phyloP scores from a whole-genome alignment of 2,329 filamentous ascomycete species.

The Pestalotiopsis fici region DNA sequence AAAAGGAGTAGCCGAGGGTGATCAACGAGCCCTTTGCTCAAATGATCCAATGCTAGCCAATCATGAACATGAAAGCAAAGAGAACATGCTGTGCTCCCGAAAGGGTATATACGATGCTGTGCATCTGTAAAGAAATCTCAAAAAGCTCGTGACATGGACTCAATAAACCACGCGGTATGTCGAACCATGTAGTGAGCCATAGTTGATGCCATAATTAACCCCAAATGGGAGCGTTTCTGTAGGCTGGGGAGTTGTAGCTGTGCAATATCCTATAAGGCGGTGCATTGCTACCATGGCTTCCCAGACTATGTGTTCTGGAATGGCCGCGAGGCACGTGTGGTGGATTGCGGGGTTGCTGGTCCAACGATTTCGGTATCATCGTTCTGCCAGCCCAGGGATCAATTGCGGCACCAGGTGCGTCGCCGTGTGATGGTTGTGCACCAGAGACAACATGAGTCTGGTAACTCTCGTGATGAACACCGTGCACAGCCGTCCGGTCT shows the following conservation, averaged over 20 bases:
- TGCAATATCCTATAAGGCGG: conserved; percentile 54
- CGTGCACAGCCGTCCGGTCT: background rate
- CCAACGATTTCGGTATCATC: conserved; percentile 27
- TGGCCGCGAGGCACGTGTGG: conserved; percentile 37
- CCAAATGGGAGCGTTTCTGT: conserved; percentile 57
- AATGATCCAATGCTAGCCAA: background rate
- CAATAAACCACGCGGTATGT: background rate
- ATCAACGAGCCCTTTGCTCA: background rate
- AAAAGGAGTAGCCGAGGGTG: background rate
- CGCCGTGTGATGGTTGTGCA: conserved; percentile 2
- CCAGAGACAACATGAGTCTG: conserved; percentile 25
- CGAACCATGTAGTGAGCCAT: background rate
- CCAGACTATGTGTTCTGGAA: conserved; percentile 37
- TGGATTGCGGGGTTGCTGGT: conserved; percentile 31
- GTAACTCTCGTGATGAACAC: conserved; percentile 8
- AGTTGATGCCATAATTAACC: conserved; percentile 30
- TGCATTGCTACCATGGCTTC: conserved; percentile 27
- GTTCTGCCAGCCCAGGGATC: too few relatives aligned
- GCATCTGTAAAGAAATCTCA: background rate
- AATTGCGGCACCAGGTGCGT: conserved; percentile 25
- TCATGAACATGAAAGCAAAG: background rate
- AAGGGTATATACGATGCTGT: background rate
- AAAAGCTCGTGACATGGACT: background rate
- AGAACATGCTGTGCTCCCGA: background rate
- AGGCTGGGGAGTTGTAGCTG: conserved; percentile 61